Conservation (phyloP, 257 asterid species). For the Asclepias syriaca region DNA sequence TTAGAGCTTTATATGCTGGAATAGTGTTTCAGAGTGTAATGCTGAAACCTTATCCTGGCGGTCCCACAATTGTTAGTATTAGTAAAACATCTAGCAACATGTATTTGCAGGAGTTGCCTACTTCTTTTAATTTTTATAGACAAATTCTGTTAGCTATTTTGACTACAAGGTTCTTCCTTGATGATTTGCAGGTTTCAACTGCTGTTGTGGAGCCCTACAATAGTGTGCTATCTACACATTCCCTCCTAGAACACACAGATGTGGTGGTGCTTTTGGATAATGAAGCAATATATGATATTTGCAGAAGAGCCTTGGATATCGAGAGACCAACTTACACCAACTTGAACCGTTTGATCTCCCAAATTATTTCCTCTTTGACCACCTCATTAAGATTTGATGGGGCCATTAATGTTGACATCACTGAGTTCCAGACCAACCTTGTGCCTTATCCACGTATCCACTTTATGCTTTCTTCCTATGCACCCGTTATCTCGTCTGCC, state of each 20-base stretch:
- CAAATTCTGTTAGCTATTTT: not conserved
- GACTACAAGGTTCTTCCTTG: not conserved
- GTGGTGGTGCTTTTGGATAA: conserved; percentile 20
- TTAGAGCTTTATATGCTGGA: not conserved
- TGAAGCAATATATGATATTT: conserved; percentile 21
- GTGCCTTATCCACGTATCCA: conserved; percentile 22
- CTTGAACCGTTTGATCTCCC: conserved; percentile 21
- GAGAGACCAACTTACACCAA: conserved; percentile 19
- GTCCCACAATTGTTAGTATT: not conserved
- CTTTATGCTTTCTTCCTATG: conserved; percentile 22
- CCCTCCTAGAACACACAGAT: conserved; percentile 21
- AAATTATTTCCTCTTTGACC: conserved; percentile 18
- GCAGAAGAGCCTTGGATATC: conserved; percentile 20
- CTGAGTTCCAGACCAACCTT: conserved; percentile 23
- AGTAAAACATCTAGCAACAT: not conserved
- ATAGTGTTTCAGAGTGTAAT: not conserved
- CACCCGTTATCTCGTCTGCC: conserved; percentile 19
- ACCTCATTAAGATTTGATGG: conserved; percentile 22
- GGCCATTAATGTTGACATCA: conserved; percentile 15
- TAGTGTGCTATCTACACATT: conserved; percentile 18
- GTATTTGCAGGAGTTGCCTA: not conserved
- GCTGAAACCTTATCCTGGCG: not conserved
- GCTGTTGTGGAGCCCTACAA: conserved; percentile 23
- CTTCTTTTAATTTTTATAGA: not conserved
- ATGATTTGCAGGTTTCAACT: conserved; percentile 15